Percentiles rank a stretch among this genome's conserved stretches.
Evolutionary conservation across 2,329 filamentous ascomycete genomes (phyloP).

Genomic region (Colletotrichum sp.): DNA sequence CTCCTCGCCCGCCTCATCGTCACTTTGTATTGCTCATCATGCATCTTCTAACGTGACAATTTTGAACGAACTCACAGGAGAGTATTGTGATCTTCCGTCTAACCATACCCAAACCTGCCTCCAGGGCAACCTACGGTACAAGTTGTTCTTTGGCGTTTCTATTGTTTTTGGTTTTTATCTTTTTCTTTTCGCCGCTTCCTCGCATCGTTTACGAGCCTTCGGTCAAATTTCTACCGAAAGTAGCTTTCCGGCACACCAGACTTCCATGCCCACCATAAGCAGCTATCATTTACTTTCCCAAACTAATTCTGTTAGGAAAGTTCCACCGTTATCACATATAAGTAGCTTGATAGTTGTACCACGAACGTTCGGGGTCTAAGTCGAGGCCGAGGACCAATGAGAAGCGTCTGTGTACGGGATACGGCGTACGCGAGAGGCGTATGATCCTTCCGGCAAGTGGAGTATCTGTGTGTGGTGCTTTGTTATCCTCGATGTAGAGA

Average conservation of each 20-base stretch:
- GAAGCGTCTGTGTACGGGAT: background rate
- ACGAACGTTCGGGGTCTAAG: background rate
- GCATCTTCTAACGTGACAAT: too few relatives aligned
- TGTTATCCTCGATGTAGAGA: background rate
- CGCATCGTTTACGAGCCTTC: background rate
- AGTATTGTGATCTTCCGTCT: too few relatives aligned
- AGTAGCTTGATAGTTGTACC: too few relatives aligned
- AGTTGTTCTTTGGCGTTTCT: too few relatives aligned
- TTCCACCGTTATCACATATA: background rate
- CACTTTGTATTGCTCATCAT: too few relatives aligned
- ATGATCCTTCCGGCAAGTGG: background rate
- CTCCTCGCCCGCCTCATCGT: too few relatives aligned
- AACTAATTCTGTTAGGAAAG: background rate
- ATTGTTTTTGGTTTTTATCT: too few relatives aligned
- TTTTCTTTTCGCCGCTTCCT: too few relatives aligned
- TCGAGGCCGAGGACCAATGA: background rate
- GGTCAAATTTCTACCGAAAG: background rate
- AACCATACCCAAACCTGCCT: too few relatives aligned
- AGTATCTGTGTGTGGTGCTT: background rate
- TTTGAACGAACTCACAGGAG: too few relatives aligned
- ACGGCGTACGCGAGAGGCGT: background rate
- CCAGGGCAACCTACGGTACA: too few relatives aligned
- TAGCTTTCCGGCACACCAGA: too few relatives aligned
- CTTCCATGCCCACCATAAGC: accelerated
- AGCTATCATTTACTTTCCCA: background rate